Evolutionary conservation across 2,329 filamentous ascomycete genomes (phyloP).

Genomic region (Pestalotiopsis sp.): DNA sequence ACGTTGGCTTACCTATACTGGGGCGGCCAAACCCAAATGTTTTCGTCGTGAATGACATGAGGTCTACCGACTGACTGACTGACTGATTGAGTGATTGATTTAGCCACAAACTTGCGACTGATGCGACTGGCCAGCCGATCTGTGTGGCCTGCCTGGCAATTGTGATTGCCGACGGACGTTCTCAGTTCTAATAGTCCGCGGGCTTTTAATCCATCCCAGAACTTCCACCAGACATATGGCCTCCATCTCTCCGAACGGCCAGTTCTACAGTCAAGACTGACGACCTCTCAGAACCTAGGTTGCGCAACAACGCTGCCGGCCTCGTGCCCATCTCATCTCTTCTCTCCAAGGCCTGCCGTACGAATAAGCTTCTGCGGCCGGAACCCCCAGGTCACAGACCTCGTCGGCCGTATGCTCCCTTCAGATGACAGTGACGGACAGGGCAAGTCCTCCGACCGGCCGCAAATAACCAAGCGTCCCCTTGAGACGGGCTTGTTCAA

Average conservation of each 20-base stretch:
- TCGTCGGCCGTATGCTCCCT: neutral
- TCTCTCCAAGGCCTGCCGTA: neutral
- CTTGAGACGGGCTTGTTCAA: neutral
- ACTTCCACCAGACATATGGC: constrained; percentile 10
- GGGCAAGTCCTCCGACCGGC: neutral
- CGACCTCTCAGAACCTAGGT: neutral
- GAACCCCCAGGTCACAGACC: neutral
- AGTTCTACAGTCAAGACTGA: neutral
- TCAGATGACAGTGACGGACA: neutral
- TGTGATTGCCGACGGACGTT: neutral
- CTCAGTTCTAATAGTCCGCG: constrained; percentile 1
- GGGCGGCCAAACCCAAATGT: too few relatives aligned
- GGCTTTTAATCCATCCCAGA: neutral
- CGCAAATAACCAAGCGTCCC: neutral
- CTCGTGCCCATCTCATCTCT: neutral
- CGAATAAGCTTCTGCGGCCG: neutral
- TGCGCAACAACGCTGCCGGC: neutral
- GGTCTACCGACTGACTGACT: too few relatives aligned
- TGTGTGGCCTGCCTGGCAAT: neutral
- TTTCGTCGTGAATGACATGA: too few relatives aligned
- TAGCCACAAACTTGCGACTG: neutral
- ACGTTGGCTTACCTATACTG: too few relatives aligned
- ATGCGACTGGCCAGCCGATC: neutral
- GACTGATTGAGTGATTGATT: neutral
- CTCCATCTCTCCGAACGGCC: neutral